Conservation (phyloP, 2,329 filamentous ascomycete species). For the Lasiodiplodia sp. region DNA sequence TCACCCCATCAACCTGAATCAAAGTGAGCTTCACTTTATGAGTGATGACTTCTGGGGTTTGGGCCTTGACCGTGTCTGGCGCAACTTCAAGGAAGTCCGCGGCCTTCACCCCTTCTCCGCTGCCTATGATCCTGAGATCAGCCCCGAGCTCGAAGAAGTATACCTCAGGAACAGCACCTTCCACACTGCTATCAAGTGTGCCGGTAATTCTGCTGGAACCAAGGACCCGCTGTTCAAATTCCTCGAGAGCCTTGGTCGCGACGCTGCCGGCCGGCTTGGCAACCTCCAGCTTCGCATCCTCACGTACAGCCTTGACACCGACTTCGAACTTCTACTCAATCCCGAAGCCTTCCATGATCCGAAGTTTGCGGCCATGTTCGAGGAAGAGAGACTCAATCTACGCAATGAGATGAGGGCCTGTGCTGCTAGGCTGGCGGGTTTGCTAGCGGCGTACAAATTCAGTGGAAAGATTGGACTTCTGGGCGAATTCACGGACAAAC, state of each 20-base stretch:
- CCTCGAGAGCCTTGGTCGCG: neutral
- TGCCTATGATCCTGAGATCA: neutral
- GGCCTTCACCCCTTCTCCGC: neutral
- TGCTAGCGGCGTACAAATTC: neutral
- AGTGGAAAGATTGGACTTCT: neutral
- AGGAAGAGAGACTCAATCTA: neutral
- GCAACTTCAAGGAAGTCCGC: neutral
- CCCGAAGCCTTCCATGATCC: neutral
- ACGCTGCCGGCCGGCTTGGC: neutral
- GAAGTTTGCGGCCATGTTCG: neutral
- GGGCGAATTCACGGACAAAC: neutral
- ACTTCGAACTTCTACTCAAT: neutral
- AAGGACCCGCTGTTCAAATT: neutral
- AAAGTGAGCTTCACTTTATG: neutral
- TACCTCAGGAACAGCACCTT: constrained; percentile 1
- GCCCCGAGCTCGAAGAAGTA: constrained; percentile 1
- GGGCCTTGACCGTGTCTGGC: neutral
- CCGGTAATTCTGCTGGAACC: neutral
- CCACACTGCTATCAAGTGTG: neutral
- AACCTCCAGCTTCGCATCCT: neutral
- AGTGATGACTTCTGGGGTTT: neutral
- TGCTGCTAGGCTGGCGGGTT: neutral
- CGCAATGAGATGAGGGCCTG: neutral
- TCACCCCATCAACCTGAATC: neutral
- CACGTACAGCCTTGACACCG: neutral